Conservation (phyloP, 2,329 filamentous ascomycete species). For the Tolypocladium endophyticum region DNA sequence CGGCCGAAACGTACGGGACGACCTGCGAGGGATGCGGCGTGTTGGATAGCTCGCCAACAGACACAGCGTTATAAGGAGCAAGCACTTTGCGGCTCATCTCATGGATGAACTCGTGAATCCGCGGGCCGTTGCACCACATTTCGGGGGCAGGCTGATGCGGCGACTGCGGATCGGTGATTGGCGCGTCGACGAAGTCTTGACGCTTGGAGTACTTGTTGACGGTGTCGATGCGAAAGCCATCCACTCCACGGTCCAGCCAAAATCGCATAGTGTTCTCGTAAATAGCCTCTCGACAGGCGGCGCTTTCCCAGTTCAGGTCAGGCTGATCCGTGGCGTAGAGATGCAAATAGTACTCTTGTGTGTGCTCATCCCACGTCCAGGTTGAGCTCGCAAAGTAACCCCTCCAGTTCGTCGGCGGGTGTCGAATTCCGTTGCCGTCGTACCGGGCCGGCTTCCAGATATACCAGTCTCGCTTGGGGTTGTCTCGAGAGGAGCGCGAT, state of each 20-base stretch:
- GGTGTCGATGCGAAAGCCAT: conserved; percentile 57
- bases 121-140: conserved; percentile 50
- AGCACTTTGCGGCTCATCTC: conserved; percentile 47
- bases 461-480: conserved; percentile 50
- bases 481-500: conserved; percentile 36
- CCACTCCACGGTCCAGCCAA: conserved; percentile 60
- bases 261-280: conserved; percentile 58
- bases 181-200: conserved; percentile 43
- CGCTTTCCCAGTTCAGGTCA: conserved; percentile 68
- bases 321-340: conserved; percentile 62
- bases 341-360: conserved; percentile 44
- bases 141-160: conserved; percentile 31
- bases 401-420: conserved; percentile 49
- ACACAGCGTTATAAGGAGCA: conserved; percentile 45
- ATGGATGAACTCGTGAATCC: conserved; percentile 49
- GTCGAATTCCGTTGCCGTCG: conserved; percentile 38
- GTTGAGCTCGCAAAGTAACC: conserved; percentile 35
- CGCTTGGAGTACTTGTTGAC: conserved; percentile 59
- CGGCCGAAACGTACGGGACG: conserved; percentile 41
- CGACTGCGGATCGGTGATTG: conserved; percentile 27
- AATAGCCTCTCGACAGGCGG: conserved; percentile 53
- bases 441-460: conserved; percentile 52
- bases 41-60: conserved; percentile 51
- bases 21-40: conserved; percentile 42
- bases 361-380: conserved; percentile 41